Evolutionary conservation across 169 alveolate genomes (phyloP), one percentile per base, ranked within the genome.

Genomic region (Cryptosporidium ryanae): DNA sequence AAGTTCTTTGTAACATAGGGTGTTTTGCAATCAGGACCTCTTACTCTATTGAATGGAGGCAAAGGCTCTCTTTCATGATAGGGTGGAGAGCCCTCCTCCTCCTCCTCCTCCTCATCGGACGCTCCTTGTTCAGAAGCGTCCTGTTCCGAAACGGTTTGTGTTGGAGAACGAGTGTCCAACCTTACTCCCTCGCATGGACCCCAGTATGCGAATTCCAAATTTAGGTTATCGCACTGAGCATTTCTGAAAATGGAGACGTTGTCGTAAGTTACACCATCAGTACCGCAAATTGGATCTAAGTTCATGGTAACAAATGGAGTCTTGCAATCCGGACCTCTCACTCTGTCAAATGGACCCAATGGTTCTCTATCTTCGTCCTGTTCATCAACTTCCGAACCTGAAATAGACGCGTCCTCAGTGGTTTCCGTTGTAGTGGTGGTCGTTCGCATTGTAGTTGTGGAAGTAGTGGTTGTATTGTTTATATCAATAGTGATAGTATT

Each of bases 241-340:
- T 76, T 76, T 76, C 87, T 76, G 25, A 76, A 76, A 27, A 10
- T 15, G 7, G 71, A 76, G 23, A 55, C 43, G 32, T 76, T 76
- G 7, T 29, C 15, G 31, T 76, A 76, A 29, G 64, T 76, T 1
- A 7, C 15, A 15, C 87, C 71, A 59, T 76, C 87, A 5, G 49
- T 34, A 12, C 87, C 87, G 59, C 87, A 76, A 12, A 76, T 76
- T 2, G 48, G 50, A n/a, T 32, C 54, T 0, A 34, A 76, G 23
- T 76, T 59, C 76, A 76, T 15, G 4, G 87, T 76, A 38, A 57
- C 48, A 17, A 57, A 70, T 1, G 29, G 64, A 4, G 29, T 49
- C 3, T 29, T 76, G n/a, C 87, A 76, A 18, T 76, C 59, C n/a
- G 87, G 76, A 38, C 87, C 87, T 76, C 87, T 76, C 0, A 27